Evolutionary conservation across 2,329 filamentous ascomycete genomes (phyloP), one percentile per base, ranked within the genome.

Genomic region (Xylariaceae sp.): DNA sequence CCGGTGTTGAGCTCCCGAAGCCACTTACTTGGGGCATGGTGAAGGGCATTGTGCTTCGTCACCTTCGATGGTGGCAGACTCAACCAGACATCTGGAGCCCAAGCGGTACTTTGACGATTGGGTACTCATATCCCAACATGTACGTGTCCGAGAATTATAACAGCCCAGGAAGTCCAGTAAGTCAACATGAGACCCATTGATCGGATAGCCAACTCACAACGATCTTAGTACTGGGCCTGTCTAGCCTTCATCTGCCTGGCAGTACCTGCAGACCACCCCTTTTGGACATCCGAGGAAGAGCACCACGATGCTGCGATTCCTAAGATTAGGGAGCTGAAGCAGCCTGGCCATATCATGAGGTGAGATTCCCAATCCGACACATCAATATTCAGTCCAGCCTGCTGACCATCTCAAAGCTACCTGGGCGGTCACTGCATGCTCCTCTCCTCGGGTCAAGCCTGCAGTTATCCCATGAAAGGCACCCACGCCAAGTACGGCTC

Each of bases 61-160:
- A 90, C 56, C 66, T 91, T 30, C 73, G 86, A 8, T 90, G 85
- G 84, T 91, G 87, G 86, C 82, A 86, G 55, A 83, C 75, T 0
- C 85, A 89, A 52, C 67, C 74, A 19, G 78, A 86, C 51, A 89
- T 89, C 42, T 89, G 87, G 74, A 83, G 82, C 41, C 67, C 81
- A 1, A 82, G 83, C 46, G 87, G 86, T 26, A 89, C 86, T 37
- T 67, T 90, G 44, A 87, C 79, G 3, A 78, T 89, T 44, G 86
- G 86, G 39, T 90, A 88, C 59, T 81, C 80, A 0, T 90, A 89
- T 57, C 83, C 85, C 13, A 89, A 89, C 58, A 87, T 85, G 72
- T 89, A 75, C 66, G 78, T 89, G 65, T 83, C 85, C 0, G 86
- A 90, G 64, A 89, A 90, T 60, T 90, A 90, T 65, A 90, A 90